phyloP scores from a whole-genome alignment of 129 eudicot genomes.

The Glebionis coronaria region DNA sequence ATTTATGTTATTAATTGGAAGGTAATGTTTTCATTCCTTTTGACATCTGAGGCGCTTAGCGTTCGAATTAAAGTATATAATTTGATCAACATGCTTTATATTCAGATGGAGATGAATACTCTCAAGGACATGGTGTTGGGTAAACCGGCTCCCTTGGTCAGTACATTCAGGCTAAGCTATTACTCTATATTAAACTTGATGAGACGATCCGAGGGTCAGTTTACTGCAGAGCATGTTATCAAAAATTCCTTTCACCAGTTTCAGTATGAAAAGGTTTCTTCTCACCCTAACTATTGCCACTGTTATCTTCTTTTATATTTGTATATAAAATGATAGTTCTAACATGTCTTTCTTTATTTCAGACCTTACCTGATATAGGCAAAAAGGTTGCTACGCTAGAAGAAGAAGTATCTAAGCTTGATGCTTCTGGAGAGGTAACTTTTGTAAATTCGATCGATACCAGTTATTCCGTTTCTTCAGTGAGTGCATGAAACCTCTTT shows the following conservation, averaged over 20 bases:
- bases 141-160: slow-evolving; percentile 93
- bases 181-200: slow-evolving; percentile 90
- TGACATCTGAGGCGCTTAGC: too few relatives aligned
- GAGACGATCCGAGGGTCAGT: slow-evolving; percentile 99
- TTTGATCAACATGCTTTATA: background rate
- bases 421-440: slow-evolving; percentile 92
- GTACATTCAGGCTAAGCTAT: slow-evolving; percentile 96
- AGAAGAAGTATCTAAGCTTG: slow-evolving; percentile 83
- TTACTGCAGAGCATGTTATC: slow-evolving; percentile 98
- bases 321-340: background rate
- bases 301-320: background rate
- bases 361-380: slow-evolving; percentile 96
- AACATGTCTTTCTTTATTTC: slow-evolving; percentile 20
- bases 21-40: background rate
- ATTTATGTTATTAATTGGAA: background rate
- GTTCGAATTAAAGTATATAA: too few relatives aligned
- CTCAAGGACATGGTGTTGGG: slow-evolving; percentile 95
- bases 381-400: slow-evolving; percentile 83
- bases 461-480: background rate
- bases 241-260: slow-evolving; percentile 92
- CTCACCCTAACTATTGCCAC: background rate
- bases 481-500: background rate
- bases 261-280: slow-evolving; percentile 86
- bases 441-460: slow-evolving; percentile 5
- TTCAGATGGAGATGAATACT: slow-evolving; percentile 96